Conservation (phyloP, 257 asterid species). For the Lycium ferocissimum region DNA sequence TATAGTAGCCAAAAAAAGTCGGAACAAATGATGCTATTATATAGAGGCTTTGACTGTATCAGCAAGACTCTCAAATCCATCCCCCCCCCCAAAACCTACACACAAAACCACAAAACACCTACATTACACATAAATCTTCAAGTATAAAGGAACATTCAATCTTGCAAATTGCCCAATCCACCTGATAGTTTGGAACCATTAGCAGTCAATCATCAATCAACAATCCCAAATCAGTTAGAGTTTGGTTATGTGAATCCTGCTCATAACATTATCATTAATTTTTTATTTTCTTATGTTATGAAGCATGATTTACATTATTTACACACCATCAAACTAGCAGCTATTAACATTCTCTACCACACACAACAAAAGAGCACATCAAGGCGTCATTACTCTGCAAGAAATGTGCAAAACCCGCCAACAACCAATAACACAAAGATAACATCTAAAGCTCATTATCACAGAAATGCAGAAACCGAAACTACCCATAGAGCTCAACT, state of each 20-base stretch:
- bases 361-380: constrained; percentile 9
- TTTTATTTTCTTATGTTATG: not conserved
- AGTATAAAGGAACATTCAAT: not conserved
- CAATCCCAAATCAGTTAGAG: not conserved
- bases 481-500: not conserved
- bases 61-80: not conserved
- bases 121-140: not conserved
- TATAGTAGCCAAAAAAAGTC: too few relatives aligned
- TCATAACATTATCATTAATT: not conserved
- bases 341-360: constrained; percentile 16
- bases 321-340: not conserved
- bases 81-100: not conserved
- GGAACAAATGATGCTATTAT: too few relatives aligned
- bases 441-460: not conserved
- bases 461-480: not conserved
- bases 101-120: not conserved
- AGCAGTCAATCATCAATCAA: not conserved
- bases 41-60: not conserved
- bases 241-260: not conserved
- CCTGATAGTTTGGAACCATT: not conserved
- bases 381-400: not conserved
- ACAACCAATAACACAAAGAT: not conserved
- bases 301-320: constrained; percentile 19
- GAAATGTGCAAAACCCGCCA: not conserved
- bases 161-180: not conserved